A percentile compares a stretch with the other conserved stretches of the same genome.
Evolutionary conservation across 805 yeast species (phyloP).

Genomic region (Blastobotrys mokoenaii): DNA sequence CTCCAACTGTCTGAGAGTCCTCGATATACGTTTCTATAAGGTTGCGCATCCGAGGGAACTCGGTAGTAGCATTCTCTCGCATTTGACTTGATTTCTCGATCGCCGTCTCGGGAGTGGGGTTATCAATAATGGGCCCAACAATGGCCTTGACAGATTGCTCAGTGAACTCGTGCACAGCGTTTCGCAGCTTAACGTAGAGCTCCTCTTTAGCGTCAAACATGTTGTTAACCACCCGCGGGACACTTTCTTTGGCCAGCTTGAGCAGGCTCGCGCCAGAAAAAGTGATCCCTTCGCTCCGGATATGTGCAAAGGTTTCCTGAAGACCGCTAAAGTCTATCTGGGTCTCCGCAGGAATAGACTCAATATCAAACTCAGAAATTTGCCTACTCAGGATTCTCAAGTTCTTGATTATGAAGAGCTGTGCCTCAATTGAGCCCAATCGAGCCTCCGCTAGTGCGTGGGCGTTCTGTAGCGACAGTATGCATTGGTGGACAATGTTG

Average conservation of each 20-base stretch:
- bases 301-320: conserved; percentile 39
- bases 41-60: conserved; percentile 47
- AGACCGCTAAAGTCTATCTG: conserved; percentile 78
- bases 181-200: conserved; percentile 63
- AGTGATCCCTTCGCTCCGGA: conserved; percentile 24
- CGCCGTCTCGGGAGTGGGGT: conserved; percentile 22
- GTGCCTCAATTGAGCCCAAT: conserved; percentile 49
- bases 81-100: conserved; percentile 34
- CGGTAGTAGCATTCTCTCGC: conserved; percentile 41
- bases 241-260: conserved; percentile 53
- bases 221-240: conserved; percentile 72
- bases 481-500: conserved; percentile 71
- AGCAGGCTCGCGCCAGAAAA: conserved; percentile 30
- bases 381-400: conserved; percentile 62
- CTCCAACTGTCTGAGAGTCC: conserved; percentile 44
- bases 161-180: conserved; percentile 61
- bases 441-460: conserved; percentile 37
- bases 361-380: conserved; percentile 70
- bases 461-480: conserved; percentile 51
- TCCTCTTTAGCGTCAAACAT: conserved; percentile 75
- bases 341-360: conserved; percentile 56
- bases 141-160: conserved; percentile 45
- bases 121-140: conserved; percentile 36
- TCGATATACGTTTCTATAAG: conserved; percentile 47
- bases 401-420: conserved; percentile 63